Base-by-base conservation (phyloP, 2,329 filamentous ascomycete species). In the Ophiostoma australiae region DNA sequence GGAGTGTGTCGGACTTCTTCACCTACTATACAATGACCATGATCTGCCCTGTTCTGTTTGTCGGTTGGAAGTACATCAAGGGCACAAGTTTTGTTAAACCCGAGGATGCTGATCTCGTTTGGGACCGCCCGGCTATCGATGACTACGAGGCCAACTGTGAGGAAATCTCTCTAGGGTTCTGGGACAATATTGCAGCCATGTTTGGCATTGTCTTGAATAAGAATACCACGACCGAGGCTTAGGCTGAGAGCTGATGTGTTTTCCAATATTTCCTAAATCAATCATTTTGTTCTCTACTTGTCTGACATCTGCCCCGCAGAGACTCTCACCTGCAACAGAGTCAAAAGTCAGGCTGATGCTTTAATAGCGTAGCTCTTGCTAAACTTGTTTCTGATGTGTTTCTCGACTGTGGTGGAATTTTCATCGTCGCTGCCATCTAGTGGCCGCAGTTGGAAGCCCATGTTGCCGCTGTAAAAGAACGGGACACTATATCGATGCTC, bases 21-120 rank as follows among this genome's bases (percentile, higher is more conserved):
- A 78, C 81, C n/a, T 85, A 85, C 79, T 88, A 88, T 78, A 84
- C 84, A 33, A 87, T 88, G 84, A 80, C 44, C 7, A 17, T 48
- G 2, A 7, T 48, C 44, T 48, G 44, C 6, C 44, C 44, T 48
- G 44, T 48, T 48, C 17, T 48, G 17, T 48, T 48, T 4, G 44
- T 48, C 6, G 17, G 44, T n/a, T 48, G 44, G 44, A 48, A 48
- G 44, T 48, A 48, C 20, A 17, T 48, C 20, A 48, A 48, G 44
- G 44, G 44, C 2, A 48, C 44, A 4, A 48, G 17, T 17, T 48
- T 48, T 5, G 11, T 48, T 3, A 48, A 48, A 17, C 44, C 44
- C 20, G 44, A 20, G 2, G 44, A n/a, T 3, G 44, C 44, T 8
- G 44, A 48, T 48, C 44, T 48, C 7, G 44, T 48, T n/a, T 48